A percentile compares a stretch with the other conserved stretches of the same genome.
Evolutionary conservation across 306 rosid species (phyloP).

Genomic region (Lagenaria siceraria): DNA sequence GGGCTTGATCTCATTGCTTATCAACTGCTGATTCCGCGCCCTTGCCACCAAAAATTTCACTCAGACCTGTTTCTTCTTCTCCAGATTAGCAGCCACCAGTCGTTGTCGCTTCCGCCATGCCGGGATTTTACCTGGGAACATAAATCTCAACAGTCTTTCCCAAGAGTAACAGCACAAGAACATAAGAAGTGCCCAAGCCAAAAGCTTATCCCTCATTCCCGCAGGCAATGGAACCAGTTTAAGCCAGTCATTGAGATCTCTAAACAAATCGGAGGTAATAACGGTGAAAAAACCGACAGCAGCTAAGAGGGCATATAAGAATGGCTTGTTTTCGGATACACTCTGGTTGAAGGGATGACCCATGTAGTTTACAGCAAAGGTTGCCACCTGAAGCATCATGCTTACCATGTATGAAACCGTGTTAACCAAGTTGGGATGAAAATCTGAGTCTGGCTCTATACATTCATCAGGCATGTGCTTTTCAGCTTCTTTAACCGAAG

Average conservation of each 20-base stretch:
- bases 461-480: conserved; percentile 95
- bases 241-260: conserved; percentile 77
- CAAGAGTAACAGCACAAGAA: conserved; percentile 66
- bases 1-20: background rate
- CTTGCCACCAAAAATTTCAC: background rate
- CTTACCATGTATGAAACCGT: conserved; percentile 97
- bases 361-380: conserved; percentile 97
- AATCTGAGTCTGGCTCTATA: conserved; percentile 80
- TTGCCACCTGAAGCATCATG: conserved; percentile 99
- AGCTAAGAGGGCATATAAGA: conserved; percentile 57
- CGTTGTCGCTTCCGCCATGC: conserved; percentile 82
- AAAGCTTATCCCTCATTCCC: conserved; percentile 71
- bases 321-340: conserved; percentile 77
- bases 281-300: conserved; percentile 70
- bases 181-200: conserved; percentile 81
- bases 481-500: conserved; percentile 82
- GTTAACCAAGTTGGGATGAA: conserved; percentile 94
- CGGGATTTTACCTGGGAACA: conserved; percentile 83
- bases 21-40: background rate
- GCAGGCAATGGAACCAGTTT: conserved; percentile 82
- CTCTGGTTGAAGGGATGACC: conserved; percentile 99
- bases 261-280: conserved; percentile 75
- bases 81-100: conserved; percentile 43
- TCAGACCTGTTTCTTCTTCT: conserved; percentile 38
- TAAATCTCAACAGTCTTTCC: conserved; percentile 88